Percentiles rank a stretch among this genome's conserved stretches.
These are phyloP conservation scores for Boletus speciosus DNA, from an alignment of 768 basidiomycete genomes.

Conservation along the genomic window DNA sequence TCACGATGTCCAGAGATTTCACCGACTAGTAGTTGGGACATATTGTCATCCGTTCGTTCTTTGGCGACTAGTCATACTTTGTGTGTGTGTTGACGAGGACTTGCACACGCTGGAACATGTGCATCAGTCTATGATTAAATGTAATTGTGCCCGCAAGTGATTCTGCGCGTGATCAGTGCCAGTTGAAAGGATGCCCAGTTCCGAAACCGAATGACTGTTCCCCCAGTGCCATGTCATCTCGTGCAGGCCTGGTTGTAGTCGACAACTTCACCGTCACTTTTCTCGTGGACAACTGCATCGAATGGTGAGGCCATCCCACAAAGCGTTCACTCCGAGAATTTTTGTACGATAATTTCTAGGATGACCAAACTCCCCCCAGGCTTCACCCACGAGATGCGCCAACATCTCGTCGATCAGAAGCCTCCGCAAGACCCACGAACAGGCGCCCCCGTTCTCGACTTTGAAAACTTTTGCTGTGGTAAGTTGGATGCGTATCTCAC, in stretches of 20 bases:
- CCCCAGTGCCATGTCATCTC: slow-evolving; percentile 13
- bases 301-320: slow-evolving; percentile 53
- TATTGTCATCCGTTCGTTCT: slow-evolving; percentile 3
- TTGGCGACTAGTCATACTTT: neutral
- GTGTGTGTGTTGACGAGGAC: neutral
- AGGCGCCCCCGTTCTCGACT: slow-evolving; percentile 63
- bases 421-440: slow-evolving; percentile 42
- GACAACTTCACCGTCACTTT: slow-evolving; percentile 52
- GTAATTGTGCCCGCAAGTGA: neutral
- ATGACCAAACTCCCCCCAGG: slow-evolving; percentile 78
- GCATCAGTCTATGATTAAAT: neutral
- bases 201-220: too few relatives aligned
- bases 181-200: neutral
- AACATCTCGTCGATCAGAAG: slow-evolving; percentile 53
- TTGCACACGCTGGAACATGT: slow-evolving; percentile 8
- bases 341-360: slow-evolving; percentile 36
- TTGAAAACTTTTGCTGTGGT: slow-evolving; percentile 73
- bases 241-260: slow-evolving; percentile 27
- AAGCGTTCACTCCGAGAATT: neutral
- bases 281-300: slow-evolving; percentile 73
- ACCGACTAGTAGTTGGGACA: neutral
- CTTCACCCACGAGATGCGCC: slow-evolving; percentile 67
- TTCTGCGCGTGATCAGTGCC: neutral
- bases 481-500: slow-evolving; percentile 12
- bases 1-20: neutral